Conservation (phyloP, 306 rosid genomes). For the Mucuna pruriens region DNA sequence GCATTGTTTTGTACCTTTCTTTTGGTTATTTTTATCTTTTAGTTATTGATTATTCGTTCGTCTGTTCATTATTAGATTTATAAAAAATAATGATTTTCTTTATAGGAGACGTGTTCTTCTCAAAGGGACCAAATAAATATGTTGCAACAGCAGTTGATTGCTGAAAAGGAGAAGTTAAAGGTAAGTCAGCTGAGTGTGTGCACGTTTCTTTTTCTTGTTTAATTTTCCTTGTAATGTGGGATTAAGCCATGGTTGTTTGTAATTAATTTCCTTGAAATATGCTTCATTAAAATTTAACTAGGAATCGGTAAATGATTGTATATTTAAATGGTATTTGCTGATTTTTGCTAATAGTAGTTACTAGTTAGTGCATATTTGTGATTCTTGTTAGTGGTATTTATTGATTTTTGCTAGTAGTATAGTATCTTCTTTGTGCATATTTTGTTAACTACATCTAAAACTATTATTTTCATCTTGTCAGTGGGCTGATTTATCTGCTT, state of each 20-base stretch:
- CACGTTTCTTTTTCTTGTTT: background rate
- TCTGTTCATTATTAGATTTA: background rate
- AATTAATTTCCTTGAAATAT: background rate
- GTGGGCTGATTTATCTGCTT: slow-evolving; percentile 74
- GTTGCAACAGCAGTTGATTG: slow-evolving; percentile 60
- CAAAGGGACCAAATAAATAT: slow-evolving; percentile 61
- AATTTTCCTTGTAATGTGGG: background rate
- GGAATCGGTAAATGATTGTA: background rate
- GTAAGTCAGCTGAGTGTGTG: slow-evolving; percentile 37
- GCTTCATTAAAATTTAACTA: background rate
- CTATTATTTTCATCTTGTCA: slow-evolving; percentile 32
- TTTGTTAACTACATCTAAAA: background rate
- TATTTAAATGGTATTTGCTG: background rate
- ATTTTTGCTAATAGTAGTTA: background rate
- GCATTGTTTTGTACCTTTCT: background rate
- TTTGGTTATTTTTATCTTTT: background rate
- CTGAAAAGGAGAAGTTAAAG: slow-evolving; percentile 77
- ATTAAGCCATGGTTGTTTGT: background rate
- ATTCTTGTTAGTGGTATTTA: background rate
- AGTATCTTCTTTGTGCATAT: background rate
- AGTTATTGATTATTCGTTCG: background rate
- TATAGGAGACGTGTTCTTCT: slow-evolving; percentile 74
- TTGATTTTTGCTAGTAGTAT: background rate
- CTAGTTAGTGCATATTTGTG: background rate
- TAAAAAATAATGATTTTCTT: slow-evolving; percentile 30